Evolutionary conservation across 1,284 basidiomycete species (phyloP).

Genomic region (Moesziomyces sp.): DNA sequence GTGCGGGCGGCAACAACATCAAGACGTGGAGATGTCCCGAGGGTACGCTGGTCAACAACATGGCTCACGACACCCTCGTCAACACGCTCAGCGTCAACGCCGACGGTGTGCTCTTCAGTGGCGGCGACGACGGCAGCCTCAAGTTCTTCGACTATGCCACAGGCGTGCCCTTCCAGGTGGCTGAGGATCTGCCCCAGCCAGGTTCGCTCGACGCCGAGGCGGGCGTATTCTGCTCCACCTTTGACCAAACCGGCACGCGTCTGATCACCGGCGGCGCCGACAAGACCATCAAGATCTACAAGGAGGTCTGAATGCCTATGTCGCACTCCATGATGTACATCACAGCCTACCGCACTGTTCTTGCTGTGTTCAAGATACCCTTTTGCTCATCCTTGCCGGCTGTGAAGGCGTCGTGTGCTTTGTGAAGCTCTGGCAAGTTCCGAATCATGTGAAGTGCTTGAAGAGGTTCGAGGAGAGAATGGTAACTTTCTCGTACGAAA

Average conservation of each 20-base stretch:
- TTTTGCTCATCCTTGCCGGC: neutral
- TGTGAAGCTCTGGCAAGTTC: too few relatives aligned
- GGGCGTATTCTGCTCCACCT: conserved; percentile 88
- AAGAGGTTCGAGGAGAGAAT: too few relatives aligned
- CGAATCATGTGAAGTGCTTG: too few relatives aligned
- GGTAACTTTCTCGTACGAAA: too few relatives aligned
- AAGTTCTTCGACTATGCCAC: conserved; percentile 80
- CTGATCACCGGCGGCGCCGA: conserved; percentile 94
- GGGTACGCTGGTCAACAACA: conserved; percentile 93
- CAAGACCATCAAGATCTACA: conserved; percentile 74
- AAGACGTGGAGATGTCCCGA: conserved; percentile 99
- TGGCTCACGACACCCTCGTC: conserved; percentile 95
- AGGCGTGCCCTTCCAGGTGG: conserved; percentile 91
- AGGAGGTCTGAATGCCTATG: conserved; percentile 30
- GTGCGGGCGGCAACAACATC: conserved; percentile 96
- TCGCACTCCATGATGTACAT: neutral
- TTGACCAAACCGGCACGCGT: conserved; percentile 92
- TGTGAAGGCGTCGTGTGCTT: too few relatives aligned
- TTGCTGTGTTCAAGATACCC: conserved; percentile 1
- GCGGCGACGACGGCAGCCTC: conserved; percentile 69
- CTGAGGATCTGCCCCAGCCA: conserved; percentile 94
- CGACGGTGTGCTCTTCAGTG: conserved; percentile 96
- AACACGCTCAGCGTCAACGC: conserved; percentile 93
- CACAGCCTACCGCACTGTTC: neutral
- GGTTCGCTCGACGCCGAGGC: conserved; percentile 96